phyloP scores from a whole-genome alignment of 1,139 yeast species.

The Sugiyamaella japonica region DNA sequence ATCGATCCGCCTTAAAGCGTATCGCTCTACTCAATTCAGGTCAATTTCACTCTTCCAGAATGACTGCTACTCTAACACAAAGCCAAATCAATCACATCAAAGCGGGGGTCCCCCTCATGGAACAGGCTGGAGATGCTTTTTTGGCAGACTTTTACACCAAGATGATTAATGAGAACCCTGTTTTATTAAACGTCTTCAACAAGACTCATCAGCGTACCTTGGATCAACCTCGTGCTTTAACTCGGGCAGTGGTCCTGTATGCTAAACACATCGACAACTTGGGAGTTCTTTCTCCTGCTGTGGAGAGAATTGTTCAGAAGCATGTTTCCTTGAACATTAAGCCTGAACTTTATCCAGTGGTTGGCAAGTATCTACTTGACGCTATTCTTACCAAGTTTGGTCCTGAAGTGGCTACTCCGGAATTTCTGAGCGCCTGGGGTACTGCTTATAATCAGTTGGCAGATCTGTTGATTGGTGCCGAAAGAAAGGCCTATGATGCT shows the following conservation, averaged over 20 bases:
- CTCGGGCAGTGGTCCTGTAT: conserved; percentile 60
- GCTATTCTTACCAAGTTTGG: conserved; percentile 61
- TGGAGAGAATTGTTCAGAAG: conserved; percentile 60
- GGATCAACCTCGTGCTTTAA: conserved; percentile 64
- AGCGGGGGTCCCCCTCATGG: conserved; percentile 60
- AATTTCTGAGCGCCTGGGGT: conserved; percentile 63
- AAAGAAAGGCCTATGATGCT: conserved; percentile 48
- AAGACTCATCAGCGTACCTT: conserved; percentile 55
- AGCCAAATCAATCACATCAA: conserved; percentile 47
- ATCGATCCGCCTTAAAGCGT: neutral
- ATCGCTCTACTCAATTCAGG: neutral
- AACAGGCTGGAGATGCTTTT: conserved; percentile 55
- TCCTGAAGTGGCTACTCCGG: conserved; percentile 54
- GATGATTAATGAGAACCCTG: conserved; percentile 56
- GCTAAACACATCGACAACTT: conserved; percentile 65
- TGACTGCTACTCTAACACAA: conserved; percentile 25
- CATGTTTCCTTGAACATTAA: conserved; percentile 63
- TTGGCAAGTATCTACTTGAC: conserved; percentile 55
- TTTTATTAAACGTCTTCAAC: conserved; percentile 61
- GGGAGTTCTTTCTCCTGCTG: conserved; percentile 54
- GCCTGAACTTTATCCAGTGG: conserved; percentile 66
- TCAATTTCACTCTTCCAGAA: neutral
- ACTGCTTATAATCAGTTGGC: conserved; percentile 67
- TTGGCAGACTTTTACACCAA: conserved; percentile 56
- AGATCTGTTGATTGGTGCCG: conserved; percentile 57